Evolutionary conservation across 768 basidiomycete genomes (phyloP).

Genomic region (Amanita fuliginea): DNA sequence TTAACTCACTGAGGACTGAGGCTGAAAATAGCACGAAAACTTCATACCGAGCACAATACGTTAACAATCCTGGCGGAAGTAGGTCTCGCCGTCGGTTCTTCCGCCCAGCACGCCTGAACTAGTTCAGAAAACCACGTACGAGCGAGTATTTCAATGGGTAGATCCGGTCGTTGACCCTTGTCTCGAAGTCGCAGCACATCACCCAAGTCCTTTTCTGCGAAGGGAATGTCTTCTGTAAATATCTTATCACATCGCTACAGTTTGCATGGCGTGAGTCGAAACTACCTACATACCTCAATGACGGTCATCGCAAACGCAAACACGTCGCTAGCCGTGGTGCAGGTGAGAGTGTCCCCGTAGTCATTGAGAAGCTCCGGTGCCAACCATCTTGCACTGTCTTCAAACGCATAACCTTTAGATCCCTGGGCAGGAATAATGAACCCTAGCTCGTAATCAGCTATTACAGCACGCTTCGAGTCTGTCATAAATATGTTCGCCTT

Average conservation of each 20-base stretch:
- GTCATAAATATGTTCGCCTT: conserved; percentile 20
- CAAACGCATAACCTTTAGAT: conserved; percentile 14
- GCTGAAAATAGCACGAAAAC: no score
- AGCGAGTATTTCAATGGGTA: neutral
- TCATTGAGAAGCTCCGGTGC: conserved; percentile 19
- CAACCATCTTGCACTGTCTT: conserved; percentile 18
- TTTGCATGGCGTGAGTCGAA: neutral
- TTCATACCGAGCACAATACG: neutral
- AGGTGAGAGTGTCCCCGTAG: conserved; percentile 1
- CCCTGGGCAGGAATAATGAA: conserved; percentile 13
- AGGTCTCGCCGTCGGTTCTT: neutral
- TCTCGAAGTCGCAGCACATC: neutral
- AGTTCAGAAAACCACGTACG: neutral
- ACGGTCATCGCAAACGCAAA: conserved; percentile 19
- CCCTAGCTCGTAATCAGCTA: conserved; percentile 20
- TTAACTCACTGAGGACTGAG: no score
- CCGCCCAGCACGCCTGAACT: neutral
- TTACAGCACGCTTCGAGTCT: conserved; percentile 11
- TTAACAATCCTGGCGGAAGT: neutral
- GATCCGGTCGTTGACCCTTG: neutral
- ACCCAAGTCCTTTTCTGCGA: neutral
- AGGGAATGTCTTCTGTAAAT: neutral
- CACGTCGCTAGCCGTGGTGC: conserved; percentile 13
- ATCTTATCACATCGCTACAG: neutral
- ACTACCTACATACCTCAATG: conserved; percentile 14